These are phyloP conservation scores for Chalciporus piperatus DNA, from an alignment of 768 basidiomycete species.

Conservation along the genomic window DNA sequence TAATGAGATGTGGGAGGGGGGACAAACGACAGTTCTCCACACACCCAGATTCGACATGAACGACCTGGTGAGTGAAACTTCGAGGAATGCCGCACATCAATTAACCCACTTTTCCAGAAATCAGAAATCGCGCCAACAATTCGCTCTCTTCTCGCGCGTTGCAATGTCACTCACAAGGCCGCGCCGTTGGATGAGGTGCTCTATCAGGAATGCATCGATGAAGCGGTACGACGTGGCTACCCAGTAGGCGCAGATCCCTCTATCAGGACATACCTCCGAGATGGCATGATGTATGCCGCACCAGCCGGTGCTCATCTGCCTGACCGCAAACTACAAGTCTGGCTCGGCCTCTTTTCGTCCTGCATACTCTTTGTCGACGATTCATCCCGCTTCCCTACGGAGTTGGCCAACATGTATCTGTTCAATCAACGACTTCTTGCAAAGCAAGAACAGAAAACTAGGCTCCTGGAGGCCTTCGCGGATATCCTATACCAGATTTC, in stretches of 20 bases:
- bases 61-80: not conserved
- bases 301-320: conserved; percentile 25
- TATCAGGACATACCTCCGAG: conserved; percentile 2
- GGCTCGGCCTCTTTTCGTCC: conserved; percentile 37
- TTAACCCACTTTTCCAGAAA: not conserved
- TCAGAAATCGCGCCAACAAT: not conserved
- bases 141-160: not conserved
- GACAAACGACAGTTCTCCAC: not conserved
- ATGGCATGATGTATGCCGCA: not conserved
- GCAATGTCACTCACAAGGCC: not conserved
- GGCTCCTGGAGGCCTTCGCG: conserved; percentile 30
- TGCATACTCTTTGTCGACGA: conserved; percentile 35
- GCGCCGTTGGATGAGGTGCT: not conserved
- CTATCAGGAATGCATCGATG: conserved; percentile 14
- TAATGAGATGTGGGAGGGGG: not conserved
- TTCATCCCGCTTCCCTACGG: conserved; percentile 17
- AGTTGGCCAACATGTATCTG: conserved; percentile 15
- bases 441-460: conserved; percentile 25
- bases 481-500: conserved; percentile 25
- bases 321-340: conserved; percentile 26
- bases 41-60: not conserved
- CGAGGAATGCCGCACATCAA: not conserved
- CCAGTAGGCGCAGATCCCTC: not conserved
- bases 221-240: conserved; percentile 12
- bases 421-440: conserved; percentile 33